Conservation (phyloP, 352 stramenopile genomes). For the Phytophthora pini region DNA sequence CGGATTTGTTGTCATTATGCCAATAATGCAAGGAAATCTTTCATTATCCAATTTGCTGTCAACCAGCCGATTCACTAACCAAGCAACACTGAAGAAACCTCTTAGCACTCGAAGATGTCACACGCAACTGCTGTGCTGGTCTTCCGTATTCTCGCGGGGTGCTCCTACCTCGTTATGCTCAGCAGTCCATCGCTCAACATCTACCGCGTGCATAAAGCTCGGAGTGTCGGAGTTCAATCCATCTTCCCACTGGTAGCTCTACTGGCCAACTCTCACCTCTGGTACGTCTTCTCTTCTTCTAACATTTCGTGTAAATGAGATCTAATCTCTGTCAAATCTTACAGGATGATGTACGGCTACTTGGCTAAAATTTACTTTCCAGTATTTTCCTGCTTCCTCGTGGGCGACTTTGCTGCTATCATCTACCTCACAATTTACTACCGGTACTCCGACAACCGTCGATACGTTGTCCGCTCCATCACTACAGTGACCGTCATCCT, state of each 20-base stretch:
- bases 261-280: conserved; percentile 44
- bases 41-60: conserved; percentile 14
- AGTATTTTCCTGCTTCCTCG: conserved; percentile 42
- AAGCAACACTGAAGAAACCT: background rate
- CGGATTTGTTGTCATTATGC: conserved; percentile 9
- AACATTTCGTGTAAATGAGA: background rate
- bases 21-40: background rate
- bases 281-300: conserved; percentile 15
- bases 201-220: conserved; percentile 33
- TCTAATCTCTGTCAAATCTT: background rate
- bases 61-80: background rate
- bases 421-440: conserved; percentile 41
- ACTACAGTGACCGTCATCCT: conserved; percentile 23
- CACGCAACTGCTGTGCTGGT: conserved; percentile 28
- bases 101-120: conserved; percentile 19
- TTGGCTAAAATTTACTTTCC: conserved; percentile 47
- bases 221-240: conserved; percentile 37
- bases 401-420: conserved; percentile 37
- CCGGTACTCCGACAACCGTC: conserved; percentile 37
- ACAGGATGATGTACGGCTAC: conserved; percentile 51
- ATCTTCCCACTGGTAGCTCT: conserved; percentile 45
- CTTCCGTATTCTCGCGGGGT: conserved; percentile 35
- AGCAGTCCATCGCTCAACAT: conserved; percentile 39
- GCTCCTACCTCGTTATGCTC: conserved; percentile 37
- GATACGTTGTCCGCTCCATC: conserved; percentile 26